Percentiles rank a stretch among this genome's conserved stretches.
phyloP scores from a whole-genome alignment of 2,329 filamentous ascomycete species.

The Cladosporium sp. region DNA sequence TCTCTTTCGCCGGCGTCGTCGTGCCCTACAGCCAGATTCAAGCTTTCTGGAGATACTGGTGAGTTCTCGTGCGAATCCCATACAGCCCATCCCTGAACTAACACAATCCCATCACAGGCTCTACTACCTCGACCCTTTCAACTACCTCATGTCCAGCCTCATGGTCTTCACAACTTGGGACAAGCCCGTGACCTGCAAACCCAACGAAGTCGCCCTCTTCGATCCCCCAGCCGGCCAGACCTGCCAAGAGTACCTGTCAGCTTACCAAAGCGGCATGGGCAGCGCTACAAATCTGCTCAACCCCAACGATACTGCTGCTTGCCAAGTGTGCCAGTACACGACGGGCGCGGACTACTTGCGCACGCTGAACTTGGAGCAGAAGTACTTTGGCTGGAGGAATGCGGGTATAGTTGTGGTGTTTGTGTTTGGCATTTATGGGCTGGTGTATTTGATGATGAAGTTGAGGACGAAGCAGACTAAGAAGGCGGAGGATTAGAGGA shows the following conservation, averaged over 20 bases:
- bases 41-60: constrained; percentile 44
- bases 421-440: constrained; percentile 33
- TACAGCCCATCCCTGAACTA: not conserved
- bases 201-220: constrained; percentile 45
- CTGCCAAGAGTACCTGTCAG: constrained; percentile 59
- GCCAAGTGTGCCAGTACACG: constrained; percentile 63
- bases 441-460: constrained; percentile 41
- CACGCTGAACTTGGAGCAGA: constrained; percentile 61
- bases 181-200: constrained; percentile 42
- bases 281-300: constrained; percentile 54
- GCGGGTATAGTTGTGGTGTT: constrained; percentile 62
- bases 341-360: constrained; percentile 61
- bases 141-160: constrained; percentile 46
- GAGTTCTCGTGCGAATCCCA: not conserved
- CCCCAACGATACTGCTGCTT: constrained; percentile 57
- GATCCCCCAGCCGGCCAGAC: constrained; percentile 55
- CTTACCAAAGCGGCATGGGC: constrained; percentile 48
- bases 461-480: constrained; percentile 45
- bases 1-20: constrained; percentile 40
- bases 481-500: constrained; percentile 38
- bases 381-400: constrained; percentile 68
- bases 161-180: constrained; percentile 47
- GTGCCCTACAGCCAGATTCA: constrained; percentile 39
- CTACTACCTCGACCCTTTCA: constrained; percentile 45
- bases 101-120: constrained; percentile 10